Percentiles rank a stretch among this genome's conserved stretches.
These are phyloP conservation scores for Lanmaoa pseudosensibilis DNA, from an alignment of 768 basidiomycete species.

Conservation along the genomic window DNA sequence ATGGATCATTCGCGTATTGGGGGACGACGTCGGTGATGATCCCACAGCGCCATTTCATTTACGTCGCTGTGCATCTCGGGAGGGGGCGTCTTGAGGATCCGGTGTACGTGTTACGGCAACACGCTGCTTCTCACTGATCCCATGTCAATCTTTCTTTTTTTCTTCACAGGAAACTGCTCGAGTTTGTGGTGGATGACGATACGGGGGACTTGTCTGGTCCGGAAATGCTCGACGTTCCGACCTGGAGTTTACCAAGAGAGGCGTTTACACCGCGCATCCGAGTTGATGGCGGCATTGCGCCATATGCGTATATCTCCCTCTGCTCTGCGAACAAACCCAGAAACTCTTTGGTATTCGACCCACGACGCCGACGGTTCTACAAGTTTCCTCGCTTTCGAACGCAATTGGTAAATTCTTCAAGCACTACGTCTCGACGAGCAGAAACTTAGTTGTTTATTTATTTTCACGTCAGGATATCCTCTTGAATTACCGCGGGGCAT, in stretches of 20 bases:
- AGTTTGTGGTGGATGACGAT: slow-evolving; percentile 19
- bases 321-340: slow-evolving; percentile 9
- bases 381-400: slow-evolving; percentile 23
- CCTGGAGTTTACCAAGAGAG: slow-evolving; percentile 10
- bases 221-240: slow-evolving; percentile 17
- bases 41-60: slow-evolving; percentile 14
- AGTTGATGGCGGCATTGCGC: slow-evolving; percentile 6
- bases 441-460: background rate
- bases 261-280: slow-evolving; percentile 13
- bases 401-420: slow-evolving; percentile 10
- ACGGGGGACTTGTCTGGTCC: slow-evolving; percentile 12
- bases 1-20: slow-evolving; percentile 7
- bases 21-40: slow-evolving; percentile 9
- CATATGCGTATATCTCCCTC: slow-evolving; percentile 20
- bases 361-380: slow-evolving; percentile 14
- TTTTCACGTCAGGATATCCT: slow-evolving; percentile 10
- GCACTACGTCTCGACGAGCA: background rate
- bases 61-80: slow-evolving; percentile 12
- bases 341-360: slow-evolving; percentile 18
- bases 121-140: background rate
- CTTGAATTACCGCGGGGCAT: slow-evolving; percentile 17
- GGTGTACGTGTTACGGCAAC: slow-evolving; percentile 11
- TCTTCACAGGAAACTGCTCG: slow-evolving; percentile 16
- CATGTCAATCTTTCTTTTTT: background rate
- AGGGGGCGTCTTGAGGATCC: slow-evolving; percentile 9